Conservation (phyloP, 768 basidiomycete genomes). For the Ramaria rubella region DNA sequence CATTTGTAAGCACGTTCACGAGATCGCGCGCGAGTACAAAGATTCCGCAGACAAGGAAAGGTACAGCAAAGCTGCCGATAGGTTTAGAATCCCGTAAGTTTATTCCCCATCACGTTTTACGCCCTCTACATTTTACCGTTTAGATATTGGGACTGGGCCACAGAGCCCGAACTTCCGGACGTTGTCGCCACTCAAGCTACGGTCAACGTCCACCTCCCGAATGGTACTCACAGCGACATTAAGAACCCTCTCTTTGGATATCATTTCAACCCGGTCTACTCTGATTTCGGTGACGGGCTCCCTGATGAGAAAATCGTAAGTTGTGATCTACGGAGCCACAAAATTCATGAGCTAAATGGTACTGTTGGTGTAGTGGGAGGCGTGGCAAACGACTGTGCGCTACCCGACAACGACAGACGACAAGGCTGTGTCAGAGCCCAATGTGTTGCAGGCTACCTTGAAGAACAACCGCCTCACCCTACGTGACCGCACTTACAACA, state of each 20-base stretch:
- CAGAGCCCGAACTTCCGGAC: conserved; percentile 30
- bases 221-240: conserved; percentile 24
- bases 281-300: conserved; percentile 8
- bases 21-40: conserved; percentile 20
- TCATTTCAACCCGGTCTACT: conserved; percentile 28
- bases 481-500: conserved; percentile 10
- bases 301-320: background rate
- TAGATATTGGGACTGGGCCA: conserved; percentile 45
- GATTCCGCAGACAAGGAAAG: conserved; percentile 36
- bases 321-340: conserved; percentile 10
- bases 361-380: conserved; percentile 21
- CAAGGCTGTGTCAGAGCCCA: conserved; percentile 23
- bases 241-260: conserved; percentile 32
- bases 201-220: conserved; percentile 29
- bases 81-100: background rate
- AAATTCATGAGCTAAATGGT: background rate
- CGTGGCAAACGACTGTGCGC: conserved; percentile 17
- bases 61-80: conserved; percentile 26
- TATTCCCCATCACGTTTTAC: conserved; percentile 27
- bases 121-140: conserved; percentile 34
- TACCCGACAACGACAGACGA: conserved; percentile 29
- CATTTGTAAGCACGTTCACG: background rate
- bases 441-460: conserved; percentile 1
- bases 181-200: conserved; percentile 31
- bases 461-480: conserved; percentile 11